Evolutionary conservation across 2,329 filamentous ascomycete species (phyloP).

Genomic region (Albifimbria verrucaria): DNA sequence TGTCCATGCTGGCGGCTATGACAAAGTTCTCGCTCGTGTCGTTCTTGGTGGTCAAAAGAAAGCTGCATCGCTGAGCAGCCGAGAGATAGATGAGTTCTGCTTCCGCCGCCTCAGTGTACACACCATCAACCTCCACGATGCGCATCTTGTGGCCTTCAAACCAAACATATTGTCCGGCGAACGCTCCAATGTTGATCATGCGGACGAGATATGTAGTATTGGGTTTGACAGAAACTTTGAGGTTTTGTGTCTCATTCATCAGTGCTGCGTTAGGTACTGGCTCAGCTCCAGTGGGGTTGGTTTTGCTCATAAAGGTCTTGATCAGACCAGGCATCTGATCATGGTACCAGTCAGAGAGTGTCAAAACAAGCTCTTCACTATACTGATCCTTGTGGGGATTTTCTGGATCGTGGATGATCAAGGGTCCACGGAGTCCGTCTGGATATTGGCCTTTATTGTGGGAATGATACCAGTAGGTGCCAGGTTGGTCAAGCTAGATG

Average conservation of each 20-base stretch:
- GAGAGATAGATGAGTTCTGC: slow-evolving; percentile 64
- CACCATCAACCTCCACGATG: slow-evolving; percentile 70
- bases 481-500: slow-evolving; percentile 59
- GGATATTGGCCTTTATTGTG: slow-evolving; percentile 67
- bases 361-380: slow-evolving; percentile 62
- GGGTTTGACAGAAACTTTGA: slow-evolving; percentile 57
- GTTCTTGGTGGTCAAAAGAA: slow-evolving; percentile 61
- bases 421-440: slow-evolving; percentile 62
- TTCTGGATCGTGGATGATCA: slow-evolving; percentile 62
- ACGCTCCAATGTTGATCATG: slow-evolving; percentile 70
- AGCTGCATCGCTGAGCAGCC: slow-evolving; percentile 64
- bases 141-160: slow-evolving; percentile 65
- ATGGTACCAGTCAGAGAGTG: slow-evolving; percentile 73
- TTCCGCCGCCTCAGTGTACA: slow-evolving; percentile 60
- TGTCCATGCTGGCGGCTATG: slow-evolving; percentile 68
- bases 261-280: slow-evolving; percentile 67
- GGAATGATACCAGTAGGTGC: slow-evolving; percentile 79
- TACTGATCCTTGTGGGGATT: slow-evolving; percentile 54
- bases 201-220: slow-evolving; percentile 71
- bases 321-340: slow-evolving; percentile 48
- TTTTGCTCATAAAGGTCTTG: slow-evolving; percentile 46
- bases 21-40: slow-evolving; percentile 61
- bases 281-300: slow-evolving; percentile 56
- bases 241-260: slow-evolving; percentile 66
- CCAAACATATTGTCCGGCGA: slow-evolving; percentile 64